Evolutionary conservation across 2,329 filamentous ascomycete genomes (phyloP).

Genomic region (Penicillium sp.): DNA sequence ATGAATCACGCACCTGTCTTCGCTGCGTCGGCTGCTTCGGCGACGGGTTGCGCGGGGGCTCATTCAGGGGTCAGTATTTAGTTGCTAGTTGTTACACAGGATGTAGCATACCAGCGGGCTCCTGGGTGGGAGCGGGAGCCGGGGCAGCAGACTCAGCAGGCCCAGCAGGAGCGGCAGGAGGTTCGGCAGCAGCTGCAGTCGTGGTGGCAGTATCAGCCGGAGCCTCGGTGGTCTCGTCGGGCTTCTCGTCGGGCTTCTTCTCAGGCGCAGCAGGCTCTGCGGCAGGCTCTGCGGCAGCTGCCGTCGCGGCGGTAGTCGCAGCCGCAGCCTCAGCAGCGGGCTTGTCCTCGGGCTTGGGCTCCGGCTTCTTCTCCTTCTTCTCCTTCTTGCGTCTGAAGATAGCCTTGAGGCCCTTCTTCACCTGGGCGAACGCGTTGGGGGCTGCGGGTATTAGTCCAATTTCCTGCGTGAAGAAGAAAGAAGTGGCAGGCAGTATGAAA

Average conservation of each 20-base stretch:
- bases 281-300: slow-evolving; percentile 8
- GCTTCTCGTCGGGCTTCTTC: background rate
- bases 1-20: background rate
- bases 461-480: background rate
- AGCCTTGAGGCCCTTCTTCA: slow-evolving; percentile 33
- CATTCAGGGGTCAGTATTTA: background rate
- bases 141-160: background rate
- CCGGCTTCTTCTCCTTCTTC: slow-evolving; percentile 14
- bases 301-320: slow-evolving; percentile 5
- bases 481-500: background rate
- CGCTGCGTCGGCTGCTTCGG: background rate
- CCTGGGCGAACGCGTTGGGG: slow-evolving; percentile 28
- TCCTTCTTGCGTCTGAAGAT: slow-evolving; percentile 32
- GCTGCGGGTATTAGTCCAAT: slow-evolving; percentile 15
- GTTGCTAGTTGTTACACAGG: background rate
- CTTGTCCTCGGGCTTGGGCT: background rate
- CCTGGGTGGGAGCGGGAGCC: background rate
- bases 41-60: background rate
- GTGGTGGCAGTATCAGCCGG: slow-evolving; percentile 5
- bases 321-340: slow-evolving; percentile 1
- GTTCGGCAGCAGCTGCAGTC: slow-evolving; percentile 5
- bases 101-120: background rate
- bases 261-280: background rate
- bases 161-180: slow-evolving; percentile 5
- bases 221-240: background rate